Evolutionary conservation across 768 basidiomycete species (phyloP).

Genomic region (Dioszegia aurantiaca): DNA sequence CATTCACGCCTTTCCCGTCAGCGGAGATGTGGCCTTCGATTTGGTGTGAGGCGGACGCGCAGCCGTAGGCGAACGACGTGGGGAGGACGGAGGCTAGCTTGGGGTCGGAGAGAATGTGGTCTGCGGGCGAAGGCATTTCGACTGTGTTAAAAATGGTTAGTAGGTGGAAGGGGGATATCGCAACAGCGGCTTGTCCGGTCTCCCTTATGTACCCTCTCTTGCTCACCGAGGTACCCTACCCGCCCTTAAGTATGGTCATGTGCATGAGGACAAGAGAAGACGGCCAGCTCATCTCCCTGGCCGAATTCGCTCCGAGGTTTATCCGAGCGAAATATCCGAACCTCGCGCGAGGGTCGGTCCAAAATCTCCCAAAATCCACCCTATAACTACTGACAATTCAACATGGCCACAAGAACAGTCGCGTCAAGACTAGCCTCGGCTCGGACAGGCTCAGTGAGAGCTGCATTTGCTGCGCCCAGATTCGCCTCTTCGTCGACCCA

Average conservation of each 20-base stretch:
- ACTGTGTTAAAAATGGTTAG: background rate
- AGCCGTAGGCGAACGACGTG: slow-evolving; percentile 24
- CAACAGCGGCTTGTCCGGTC: no score
- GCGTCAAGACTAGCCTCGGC: background rate
- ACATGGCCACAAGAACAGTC: background rate
- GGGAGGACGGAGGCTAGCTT: slow-evolving; percentile 19
- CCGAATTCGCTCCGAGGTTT: background rate
- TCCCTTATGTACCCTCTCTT: slow-evolving; percentile 5
- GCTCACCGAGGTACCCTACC: no score
- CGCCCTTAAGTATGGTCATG: no score
- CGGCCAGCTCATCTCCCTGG: background rate
- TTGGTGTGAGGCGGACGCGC: slow-evolving; percentile 31
- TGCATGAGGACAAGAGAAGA: no score
- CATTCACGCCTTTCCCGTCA: slow-evolving; percentile 30
- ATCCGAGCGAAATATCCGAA: background rate
- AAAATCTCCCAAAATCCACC: background rate
- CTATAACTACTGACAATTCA: background rate
- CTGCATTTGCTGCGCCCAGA: background rate
- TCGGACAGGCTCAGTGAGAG: background rate
- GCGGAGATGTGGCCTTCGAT: slow-evolving; percentile 29
- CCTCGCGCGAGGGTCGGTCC: background rate
- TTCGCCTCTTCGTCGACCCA: slow-evolving; percentile 1
- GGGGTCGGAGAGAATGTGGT: slow-evolving; percentile 15
- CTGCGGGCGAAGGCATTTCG: slow-evolving; percentile 12
- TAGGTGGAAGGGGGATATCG: no score